These are phyloP conservation scores for Trichoderma sp. DNA, from an alignment of 2,329 filamentous ascomycete genomes.

Conservation along the genomic window DNA sequence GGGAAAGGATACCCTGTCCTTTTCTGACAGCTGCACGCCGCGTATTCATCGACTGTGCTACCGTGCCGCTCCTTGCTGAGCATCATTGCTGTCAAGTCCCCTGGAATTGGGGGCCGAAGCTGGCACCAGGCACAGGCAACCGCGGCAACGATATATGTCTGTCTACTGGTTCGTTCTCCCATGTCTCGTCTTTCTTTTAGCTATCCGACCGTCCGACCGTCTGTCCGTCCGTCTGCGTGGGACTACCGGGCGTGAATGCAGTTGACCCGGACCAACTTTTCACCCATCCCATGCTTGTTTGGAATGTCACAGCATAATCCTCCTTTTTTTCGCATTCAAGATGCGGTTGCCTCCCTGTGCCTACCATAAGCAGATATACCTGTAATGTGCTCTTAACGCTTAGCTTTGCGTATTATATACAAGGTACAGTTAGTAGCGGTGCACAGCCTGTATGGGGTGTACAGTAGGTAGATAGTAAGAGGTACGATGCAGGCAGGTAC, in stretches of 20 bases:
- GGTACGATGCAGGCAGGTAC: not conserved
- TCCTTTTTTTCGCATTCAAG: not conserved
- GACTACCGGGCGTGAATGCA: not conserved
- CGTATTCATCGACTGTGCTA: not conserved
- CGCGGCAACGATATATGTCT: not conserved
- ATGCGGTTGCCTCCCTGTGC: not conserved
- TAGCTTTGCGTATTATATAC: not conserved
- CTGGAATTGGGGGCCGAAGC: not conserved
- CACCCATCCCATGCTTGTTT: not conserved
- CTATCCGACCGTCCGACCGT: too few species aligned
- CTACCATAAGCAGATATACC: not conserved
- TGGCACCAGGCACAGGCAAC: not conserved
- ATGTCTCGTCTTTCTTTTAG: not conserved
- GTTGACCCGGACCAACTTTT: not conserved
- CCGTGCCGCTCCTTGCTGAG: not conserved
- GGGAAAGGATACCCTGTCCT: not conserved
- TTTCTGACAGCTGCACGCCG: not conserved
- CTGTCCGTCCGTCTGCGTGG: not conserved
- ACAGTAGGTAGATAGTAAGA: too few species aligned
- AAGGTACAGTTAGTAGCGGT: not conserved
- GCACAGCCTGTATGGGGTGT: not conserved
- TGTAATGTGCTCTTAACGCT: not conserved
- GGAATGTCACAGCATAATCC: not conserved
- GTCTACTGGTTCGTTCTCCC: not conserved
- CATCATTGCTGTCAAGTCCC: not conserved